Evolutionary conservation across 768 basidiomycete genomes (phyloP).

Genomic region (Lentinus brumalis): DNA sequence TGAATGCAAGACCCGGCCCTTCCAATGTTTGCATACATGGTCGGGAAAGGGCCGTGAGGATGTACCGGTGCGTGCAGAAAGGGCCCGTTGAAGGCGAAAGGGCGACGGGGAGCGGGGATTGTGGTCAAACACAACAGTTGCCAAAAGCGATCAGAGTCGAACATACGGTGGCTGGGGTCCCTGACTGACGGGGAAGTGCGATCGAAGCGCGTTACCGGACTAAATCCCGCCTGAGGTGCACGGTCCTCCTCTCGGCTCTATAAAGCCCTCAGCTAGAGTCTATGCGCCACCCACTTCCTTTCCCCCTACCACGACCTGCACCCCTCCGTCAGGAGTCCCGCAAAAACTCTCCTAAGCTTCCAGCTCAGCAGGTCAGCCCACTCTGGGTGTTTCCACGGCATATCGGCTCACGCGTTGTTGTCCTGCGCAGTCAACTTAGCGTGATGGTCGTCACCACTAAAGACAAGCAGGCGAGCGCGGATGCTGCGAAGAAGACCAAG

Average conservation of each 20-base stretch:
- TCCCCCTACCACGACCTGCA: constrained; percentile 27
- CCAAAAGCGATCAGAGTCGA: constrained; percentile 2
- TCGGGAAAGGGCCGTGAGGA: not conserved
- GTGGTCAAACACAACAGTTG: constrained; percentile 19
- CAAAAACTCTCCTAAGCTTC: constrained; percentile 1
- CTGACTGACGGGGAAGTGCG: constrained; percentile 22
- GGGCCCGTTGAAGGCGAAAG: not conserved
- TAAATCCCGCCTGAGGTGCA: constrained; percentile 16
- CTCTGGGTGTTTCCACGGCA: not conserved
- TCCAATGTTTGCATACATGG: not conserved
- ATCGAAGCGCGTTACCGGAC: constrained; percentile 28
- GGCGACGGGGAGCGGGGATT: not conserved
- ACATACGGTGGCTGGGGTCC: constrained; percentile 24
- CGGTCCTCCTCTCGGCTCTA: constrained; percentile 21
- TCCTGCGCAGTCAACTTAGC: constrained; percentile 9
- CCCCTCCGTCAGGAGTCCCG: constrained; percentile 18
- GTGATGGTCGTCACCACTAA: constrained; percentile 24
- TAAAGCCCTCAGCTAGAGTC: constrained; percentile 20
- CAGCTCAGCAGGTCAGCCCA: constrained; percentile 12
- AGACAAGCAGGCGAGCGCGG: constrained; percentile 10
- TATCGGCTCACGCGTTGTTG: constrained; percentile 12
- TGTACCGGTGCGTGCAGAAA: constrained; percentile 1
- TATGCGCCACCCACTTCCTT: constrained; percentile 28
- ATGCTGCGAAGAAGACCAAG: constrained; percentile 22
- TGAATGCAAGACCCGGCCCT: not conserved